Evolutionary conservation across 495 filamentous ascomycete genomes (phyloP), one percentile per base, ranked within the genome.

Genomic region (Penicillium paxilli): DNA sequence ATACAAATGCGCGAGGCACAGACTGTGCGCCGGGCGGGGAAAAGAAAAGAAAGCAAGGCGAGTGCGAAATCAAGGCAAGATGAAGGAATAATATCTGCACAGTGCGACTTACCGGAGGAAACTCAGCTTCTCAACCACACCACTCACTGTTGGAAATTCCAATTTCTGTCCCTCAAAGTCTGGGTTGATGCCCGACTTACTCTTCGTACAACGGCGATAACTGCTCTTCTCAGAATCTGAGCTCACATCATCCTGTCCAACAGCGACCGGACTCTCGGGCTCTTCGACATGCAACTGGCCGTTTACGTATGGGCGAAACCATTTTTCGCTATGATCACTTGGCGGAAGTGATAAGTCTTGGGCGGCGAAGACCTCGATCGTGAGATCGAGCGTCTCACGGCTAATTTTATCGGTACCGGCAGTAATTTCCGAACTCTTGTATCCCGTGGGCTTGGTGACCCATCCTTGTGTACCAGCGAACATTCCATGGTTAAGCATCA

Each of bases 401-500:
- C 22, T 37, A 5, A 81, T 59, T 3, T 62, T 57, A 1, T 44
- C 44, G 0, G 58, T 50, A 19, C n/a, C n/a, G 55, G 51, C 7
- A 51, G 46, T n/a, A n/a, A n/a, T n/a, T 5, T 68, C 61, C 22
- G 64, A 50, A 56, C 78, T 79, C 33, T 82, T 77, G 58, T 86
- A 89, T 17, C 84, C 87, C 22, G 76, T 66, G 0, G 93, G 92
- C 62, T 98, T 98, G 2, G 94, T 77, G 1, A 94, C 85, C 78
- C 90, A 98, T 16, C 93, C 93, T 4, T 75, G 77, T 2, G 87
- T 87, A 10, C 86, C 87, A 4, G 80, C 79, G 65, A 98, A 98
- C 91, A 97, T 93, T 51, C 83, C 93, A 61, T 91, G 84, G 63
- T 96, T 96, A 1, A 96, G 81, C 93, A 97, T 97, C 88, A 91